Evolutionary conservation across 257 asterid genomes (phyloP), one percentile per base, ranked within the genome.

Genomic region (Fraxinus cuspidata): DNA sequence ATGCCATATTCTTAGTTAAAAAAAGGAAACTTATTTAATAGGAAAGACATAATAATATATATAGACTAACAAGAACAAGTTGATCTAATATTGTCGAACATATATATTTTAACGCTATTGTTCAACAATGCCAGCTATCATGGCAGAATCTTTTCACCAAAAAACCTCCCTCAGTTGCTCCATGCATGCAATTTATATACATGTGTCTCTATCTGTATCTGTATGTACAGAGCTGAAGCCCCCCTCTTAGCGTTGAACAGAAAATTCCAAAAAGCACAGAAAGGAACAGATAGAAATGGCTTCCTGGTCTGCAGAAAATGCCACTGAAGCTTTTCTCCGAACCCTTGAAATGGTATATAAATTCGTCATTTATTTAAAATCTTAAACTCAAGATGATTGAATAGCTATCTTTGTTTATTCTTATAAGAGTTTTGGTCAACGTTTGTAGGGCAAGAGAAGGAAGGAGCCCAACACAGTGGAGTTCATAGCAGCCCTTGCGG

Each of bases 251-350:
- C 7, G 47, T 65, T 25, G n/a, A 19, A 32, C 76, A 72, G 27
- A 34, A 3, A 32, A 73, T 51, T n/a, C 56, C 29, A 8, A 37
- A 49, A 70, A 10, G 35, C 4, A 34, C 27, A 29, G 8, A 66
- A 19, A 79, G 5, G 9, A 18, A 38, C 31, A 72, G 53, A 66
- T 31, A 67, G 64, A n/a, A 21, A 81, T 81, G 85, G 79, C 81
- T 78, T 8, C 56, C 9, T 79, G 86, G 86, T 82, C 83, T 71
- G 75, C 86, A 35, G 81, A 82, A 76, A 79, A 76, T 75, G 86
- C 86, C 40, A 82, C 86, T 3, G 71, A 71, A 75, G 83, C 86
- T 49, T 82, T 71, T 70, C 77, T 82, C 65, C 77, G 49, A 49
- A 65, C 83, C 56, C 70, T 82, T 2, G 74, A 71, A 37, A 77